Conservation (phyloP, 2,329 filamentous ascomycete species). For the Aspergillus fumigatiaffinis region DNA sequence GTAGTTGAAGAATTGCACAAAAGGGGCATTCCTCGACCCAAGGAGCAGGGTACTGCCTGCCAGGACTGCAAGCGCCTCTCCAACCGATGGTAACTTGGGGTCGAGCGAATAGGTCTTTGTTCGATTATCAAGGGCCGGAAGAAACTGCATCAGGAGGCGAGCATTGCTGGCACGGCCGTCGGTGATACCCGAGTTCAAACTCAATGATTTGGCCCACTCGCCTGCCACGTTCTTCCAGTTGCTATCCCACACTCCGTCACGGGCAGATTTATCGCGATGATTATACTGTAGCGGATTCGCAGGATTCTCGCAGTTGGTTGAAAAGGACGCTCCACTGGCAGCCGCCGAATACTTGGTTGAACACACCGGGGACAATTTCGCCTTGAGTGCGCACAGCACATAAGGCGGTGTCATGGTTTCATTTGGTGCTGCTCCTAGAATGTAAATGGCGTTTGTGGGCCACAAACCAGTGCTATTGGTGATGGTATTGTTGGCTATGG, state of each 20-base stretch:
- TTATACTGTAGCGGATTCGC: slow-evolving; percentile 55
- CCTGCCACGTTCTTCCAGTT: slow-evolving; percentile 57
- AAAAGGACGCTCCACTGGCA: slow-evolving; percentile 56
- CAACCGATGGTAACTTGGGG: slow-evolving; percentile 59
- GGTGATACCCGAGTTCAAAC: slow-evolving; percentile 53
- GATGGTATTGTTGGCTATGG: slow-evolving; percentile 63
- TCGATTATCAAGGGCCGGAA: slow-evolving; percentile 37
- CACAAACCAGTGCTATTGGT: slow-evolving; percentile 48
- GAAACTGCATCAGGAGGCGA: slow-evolving; percentile 55
- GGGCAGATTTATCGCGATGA: slow-evolving; percentile 35
- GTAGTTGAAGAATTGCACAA: slow-evolving; percentile 55
- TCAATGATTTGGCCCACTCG: slow-evolving; percentile 54
- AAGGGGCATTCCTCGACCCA: slow-evolving; percentile 57
- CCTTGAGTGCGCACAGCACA: slow-evolving; percentile 64
- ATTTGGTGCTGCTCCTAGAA: slow-evolving; percentile 54
- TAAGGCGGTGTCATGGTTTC: slow-evolving; percentile 46
- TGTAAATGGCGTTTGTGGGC: slow-evolving; percentile 57
- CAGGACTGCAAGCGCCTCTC: slow-evolving; percentile 69
- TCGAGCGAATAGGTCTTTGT: slow-evolving; percentile 40
- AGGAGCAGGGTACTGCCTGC: slow-evolving; percentile 63
- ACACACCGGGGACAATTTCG: slow-evolving; percentile 61
- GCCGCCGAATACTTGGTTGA: slow-evolving; percentile 57
- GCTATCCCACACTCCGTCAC: slow-evolving; percentile 29
- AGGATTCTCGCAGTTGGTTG: slow-evolving; percentile 59
- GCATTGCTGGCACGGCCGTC: slow-evolving; percentile 58